These are phyloP conservation scores for Daldinia concentrica DNA, from an alignment of 495 filamentous ascomycete genomes.

Conservation along the genomic window DNA sequence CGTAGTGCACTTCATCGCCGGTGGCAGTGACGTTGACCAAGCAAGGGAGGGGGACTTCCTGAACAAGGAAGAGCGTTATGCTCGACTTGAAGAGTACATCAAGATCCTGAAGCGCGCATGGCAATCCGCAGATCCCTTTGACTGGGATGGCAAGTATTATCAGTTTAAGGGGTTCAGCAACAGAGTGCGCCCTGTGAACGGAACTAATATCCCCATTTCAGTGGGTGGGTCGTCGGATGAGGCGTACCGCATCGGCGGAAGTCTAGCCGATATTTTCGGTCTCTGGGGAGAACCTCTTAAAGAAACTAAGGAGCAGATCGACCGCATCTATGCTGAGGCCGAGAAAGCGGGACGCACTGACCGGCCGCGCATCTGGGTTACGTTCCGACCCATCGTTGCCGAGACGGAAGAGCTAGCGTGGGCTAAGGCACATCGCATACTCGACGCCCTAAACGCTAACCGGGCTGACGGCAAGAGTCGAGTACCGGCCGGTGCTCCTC, in stretches of 20 bases:
- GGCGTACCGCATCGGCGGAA: constrained; percentile 62
- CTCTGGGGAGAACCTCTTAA: constrained; percentile 66
- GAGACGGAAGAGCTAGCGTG: constrained; percentile 65
- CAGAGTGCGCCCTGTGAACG: constrained; percentile 58
- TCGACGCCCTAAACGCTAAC: constrained; percentile 52
- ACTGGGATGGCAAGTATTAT: constrained; percentile 63
- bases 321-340: constrained; percentile 61
- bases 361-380: constrained; percentile 64
- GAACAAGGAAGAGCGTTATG: constrained; percentile 62
- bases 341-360: constrained; percentile 55
- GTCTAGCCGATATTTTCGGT: constrained; percentile 64
- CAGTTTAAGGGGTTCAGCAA: constrained; percentile 63
- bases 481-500: constrained; percentile 43
- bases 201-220: constrained; percentile 58
- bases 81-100: constrained; percentile 63
- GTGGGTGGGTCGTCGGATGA: constrained; percentile 64
- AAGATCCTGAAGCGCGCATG: constrained; percentile 61
- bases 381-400: constrained; percentile 63
- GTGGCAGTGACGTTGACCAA: constrained; percentile 63
- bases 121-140: constrained; percentile 61
- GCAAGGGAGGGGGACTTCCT: constrained; percentile 64
- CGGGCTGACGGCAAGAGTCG: constrained; percentile 46
- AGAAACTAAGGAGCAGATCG: constrained; percentile 65
- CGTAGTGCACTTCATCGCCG: constrained; percentile 66
- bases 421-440: constrained; percentile 60